These are phyloP conservation scores for Sugiyamaella paludigena DNA, from an alignment of 1,139 yeast genomes.

Conservation along the genomic window DNA sequence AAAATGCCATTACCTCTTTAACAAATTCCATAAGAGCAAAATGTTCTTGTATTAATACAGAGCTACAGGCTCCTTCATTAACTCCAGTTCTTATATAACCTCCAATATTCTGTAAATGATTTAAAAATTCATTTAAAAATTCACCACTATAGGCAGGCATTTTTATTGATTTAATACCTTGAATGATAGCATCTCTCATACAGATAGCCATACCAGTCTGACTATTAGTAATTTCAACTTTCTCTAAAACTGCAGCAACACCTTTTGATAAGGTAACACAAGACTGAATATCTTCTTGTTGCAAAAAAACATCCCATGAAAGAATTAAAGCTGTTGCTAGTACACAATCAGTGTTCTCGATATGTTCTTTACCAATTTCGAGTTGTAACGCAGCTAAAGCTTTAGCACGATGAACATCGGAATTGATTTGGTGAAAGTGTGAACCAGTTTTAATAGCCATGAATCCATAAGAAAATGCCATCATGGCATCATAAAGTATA, in stretches of 20 bases:
- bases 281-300: constrained; percentile 30
- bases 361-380: constrained; percentile 24
- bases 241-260: constrained; percentile 34
- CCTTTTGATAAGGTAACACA: constrained; percentile 34
- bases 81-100: constrained; percentile 17
- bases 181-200: constrained; percentile 33
- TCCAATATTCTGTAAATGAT: constrained; percentile 26
- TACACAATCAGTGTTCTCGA: constrained; percentile 31
- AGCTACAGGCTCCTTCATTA: constrained; percentile 5
- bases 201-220: constrained; percentile 33
- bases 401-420: constrained; percentile 31
- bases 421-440: constrained; percentile 19
- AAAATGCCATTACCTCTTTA: constrained; percentile 21
- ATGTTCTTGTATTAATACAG: constrained; percentile 22
- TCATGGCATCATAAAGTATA: constrained; percentile 33
- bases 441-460: constrained; percentile 27
- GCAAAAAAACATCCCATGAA: constrained; percentile 37
- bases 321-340: constrained; percentile 32
- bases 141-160: constrained; percentile 39
- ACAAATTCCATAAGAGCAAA: constrained; percentile 24
- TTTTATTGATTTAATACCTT: constrained; percentile 37
- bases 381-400: constrained; percentile 32
- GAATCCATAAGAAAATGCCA: constrained; percentile 35
- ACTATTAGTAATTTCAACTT: constrained; percentile 26
- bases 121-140: constrained; percentile 36